These are phyloP conservation scores for Alliaria petiolata DNA, from an alignment of 345 rosid species.

Conservation along the genomic window DNA sequence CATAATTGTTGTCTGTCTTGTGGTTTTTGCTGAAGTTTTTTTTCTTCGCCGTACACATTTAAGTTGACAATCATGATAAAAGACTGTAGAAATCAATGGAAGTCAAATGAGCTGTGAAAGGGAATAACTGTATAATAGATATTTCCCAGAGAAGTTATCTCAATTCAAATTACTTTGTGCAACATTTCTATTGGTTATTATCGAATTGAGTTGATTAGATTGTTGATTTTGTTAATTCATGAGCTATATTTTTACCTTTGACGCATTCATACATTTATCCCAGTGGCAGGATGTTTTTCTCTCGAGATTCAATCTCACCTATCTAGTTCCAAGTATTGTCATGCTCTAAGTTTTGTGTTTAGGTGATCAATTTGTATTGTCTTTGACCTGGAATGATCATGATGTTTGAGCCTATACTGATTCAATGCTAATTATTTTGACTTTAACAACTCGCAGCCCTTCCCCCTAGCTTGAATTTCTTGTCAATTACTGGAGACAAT, in stretches of 20 bases:
- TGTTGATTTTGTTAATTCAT: background rate
- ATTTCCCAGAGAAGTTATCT: too few relatives aligned
- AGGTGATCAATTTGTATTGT: background rate
- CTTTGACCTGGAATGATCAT: background rate
- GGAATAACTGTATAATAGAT: background rate
- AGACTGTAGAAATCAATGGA: background rate
- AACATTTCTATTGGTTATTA: too few relatives aligned
- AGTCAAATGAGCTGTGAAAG: background rate
- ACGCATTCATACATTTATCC: background rate
- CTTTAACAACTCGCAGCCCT: conserved; percentile 57
- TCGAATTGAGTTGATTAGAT: background rate
- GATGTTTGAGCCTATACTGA: background rate
- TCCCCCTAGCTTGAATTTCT: conserved; percentile 93
- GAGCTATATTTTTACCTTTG: background rate
- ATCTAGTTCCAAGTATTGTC: background rate
- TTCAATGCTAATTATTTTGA: background rate
- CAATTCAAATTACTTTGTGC: too few relatives aligned
- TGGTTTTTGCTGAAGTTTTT: background rate
- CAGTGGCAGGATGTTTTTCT: background rate
- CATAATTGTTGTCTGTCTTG: background rate
- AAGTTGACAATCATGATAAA: background rate
- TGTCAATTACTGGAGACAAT: conserved; percentile 87
- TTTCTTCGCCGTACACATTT: background rate
- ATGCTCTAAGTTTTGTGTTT: background rate
- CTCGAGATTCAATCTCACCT: background rate